phyloP scores from a whole-genome alignment of 768 basidiomycete species.

The Pseudohyphozyma bogoriensis region DNA sequence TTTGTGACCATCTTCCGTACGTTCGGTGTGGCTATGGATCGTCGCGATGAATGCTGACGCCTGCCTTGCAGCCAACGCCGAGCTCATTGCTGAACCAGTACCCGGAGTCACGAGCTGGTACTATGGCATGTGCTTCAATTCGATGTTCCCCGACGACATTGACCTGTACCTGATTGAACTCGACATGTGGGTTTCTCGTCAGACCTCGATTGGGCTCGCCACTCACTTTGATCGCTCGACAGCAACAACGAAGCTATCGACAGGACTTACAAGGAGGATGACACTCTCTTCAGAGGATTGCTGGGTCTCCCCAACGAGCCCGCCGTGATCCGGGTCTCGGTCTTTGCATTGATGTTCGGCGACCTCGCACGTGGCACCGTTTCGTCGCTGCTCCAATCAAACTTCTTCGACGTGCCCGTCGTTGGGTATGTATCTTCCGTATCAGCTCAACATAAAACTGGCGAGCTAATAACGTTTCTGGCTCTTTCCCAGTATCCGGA shows the following conservation, averaged over 20 bases:
- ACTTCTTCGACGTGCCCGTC: conserved; percentile 20
- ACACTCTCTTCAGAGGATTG: conserved; percentile 21
- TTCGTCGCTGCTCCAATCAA: neutral
- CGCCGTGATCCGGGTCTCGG: conserved; percentile 22
- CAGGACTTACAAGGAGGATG: conserved; percentile 8
- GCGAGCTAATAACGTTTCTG: neutral
- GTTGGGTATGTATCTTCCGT: conserved; percentile 2
- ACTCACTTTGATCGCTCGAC: no score
- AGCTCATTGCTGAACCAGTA: no score
- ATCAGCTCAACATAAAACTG: no score
- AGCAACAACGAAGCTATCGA: neutral
- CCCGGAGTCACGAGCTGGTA: neutral
- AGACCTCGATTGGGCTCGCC: neutral
- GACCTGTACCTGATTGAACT: conserved; percentile 17
- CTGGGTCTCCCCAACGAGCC: conserved; percentile 23
- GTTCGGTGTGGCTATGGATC: no score
- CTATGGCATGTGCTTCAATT: conserved; percentile 3
- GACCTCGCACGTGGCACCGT: conserved; percentile 2
- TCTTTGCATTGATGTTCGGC: conserved; percentile 17
- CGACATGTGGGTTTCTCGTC: neutral
- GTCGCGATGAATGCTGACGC: no score
- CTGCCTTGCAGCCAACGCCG: no score
- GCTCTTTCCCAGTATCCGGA: conserved; percentile 17
- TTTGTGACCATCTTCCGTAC: conserved; percentile 9
- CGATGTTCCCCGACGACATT: neutral